Conservation (phyloP, 177 flowering plant genomes). For the Tripterygium wilfordii region DNA sequence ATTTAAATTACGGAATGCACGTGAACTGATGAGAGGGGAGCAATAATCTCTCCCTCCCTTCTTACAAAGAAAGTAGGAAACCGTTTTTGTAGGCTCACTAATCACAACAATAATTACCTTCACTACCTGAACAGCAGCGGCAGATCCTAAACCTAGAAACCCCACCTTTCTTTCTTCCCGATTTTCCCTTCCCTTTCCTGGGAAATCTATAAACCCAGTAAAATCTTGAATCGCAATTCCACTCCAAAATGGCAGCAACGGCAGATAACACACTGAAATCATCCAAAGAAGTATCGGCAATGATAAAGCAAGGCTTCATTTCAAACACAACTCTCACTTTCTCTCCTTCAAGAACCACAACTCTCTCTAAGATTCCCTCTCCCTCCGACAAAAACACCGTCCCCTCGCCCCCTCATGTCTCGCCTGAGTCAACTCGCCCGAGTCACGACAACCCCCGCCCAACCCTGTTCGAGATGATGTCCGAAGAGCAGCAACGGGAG, state of each 20-base stretch:
- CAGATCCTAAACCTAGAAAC: no score
- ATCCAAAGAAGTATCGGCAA: constrained; percentile 61
- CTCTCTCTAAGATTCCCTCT: constrained; percentile 18
- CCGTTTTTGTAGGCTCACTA: no score
- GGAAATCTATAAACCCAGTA: no score
- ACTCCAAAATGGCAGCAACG: constrained; percentile 14
- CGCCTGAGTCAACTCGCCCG: constrained; percentile 7
- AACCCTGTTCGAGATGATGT: constrained; percentile 88
- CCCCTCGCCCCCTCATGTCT: constrained; percentile 20
- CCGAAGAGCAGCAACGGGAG: constrained; percentile 49
- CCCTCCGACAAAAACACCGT: constrained; percentile 16
- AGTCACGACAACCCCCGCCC: constrained; percentile 34
- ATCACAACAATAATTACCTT: no score
- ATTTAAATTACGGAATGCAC: no score
- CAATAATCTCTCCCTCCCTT: no score
- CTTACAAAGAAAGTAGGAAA: no score
- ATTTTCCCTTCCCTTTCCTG: no score
- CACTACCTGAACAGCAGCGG: no score
- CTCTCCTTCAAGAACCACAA: constrained; percentile 32
- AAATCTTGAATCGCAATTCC: not conserved
- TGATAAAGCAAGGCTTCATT: constrained; percentile 88
- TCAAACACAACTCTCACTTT: constrained; percentile 50
- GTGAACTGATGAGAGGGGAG: no score
- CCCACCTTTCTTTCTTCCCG: no score
- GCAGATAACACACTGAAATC: no score